Evolutionary conservation across 129 eudicot species (phyloP).

Genomic region (Flaveria brownii): DNA sequence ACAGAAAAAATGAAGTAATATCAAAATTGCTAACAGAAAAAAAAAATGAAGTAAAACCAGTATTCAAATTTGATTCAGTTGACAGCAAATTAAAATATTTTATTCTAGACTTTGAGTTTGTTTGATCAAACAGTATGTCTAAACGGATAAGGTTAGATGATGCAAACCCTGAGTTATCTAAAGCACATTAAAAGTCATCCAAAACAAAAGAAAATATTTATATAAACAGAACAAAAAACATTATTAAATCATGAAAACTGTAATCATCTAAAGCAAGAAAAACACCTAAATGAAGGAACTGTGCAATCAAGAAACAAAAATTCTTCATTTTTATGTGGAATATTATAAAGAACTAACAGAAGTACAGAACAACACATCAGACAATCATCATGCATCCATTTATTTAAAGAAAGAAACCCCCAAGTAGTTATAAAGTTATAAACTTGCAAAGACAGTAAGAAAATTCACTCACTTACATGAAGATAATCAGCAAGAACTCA

Average conservation of each 20-base stretch:
- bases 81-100: background rate
- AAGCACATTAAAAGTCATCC: background rate
- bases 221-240: background rate
- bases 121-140: background rate
- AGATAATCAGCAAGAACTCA: slow-evolving; percentile 1
- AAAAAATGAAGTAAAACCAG: background rate
- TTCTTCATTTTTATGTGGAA: background rate
- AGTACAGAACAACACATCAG: background rate
- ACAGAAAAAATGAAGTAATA: slow-evolving; percentile 21
- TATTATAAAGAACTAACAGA: background rate
- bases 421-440: background rate
- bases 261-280: background rate
- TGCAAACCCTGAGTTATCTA: background rate
- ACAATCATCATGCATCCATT: background rate
- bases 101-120: background rate
- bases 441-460: background rate
- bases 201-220: background rate
- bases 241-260: background rate
- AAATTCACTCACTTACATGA: background rate
- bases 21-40: background rate
- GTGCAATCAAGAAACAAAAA: background rate
- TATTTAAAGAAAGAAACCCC: background rate
- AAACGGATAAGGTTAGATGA: background rate
- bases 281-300: background rate
- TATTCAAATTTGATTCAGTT: background rate